phyloP scores from a whole-genome alignment of 2,329 filamentous ascomycete species.

The Diaporthe eres region DNA sequence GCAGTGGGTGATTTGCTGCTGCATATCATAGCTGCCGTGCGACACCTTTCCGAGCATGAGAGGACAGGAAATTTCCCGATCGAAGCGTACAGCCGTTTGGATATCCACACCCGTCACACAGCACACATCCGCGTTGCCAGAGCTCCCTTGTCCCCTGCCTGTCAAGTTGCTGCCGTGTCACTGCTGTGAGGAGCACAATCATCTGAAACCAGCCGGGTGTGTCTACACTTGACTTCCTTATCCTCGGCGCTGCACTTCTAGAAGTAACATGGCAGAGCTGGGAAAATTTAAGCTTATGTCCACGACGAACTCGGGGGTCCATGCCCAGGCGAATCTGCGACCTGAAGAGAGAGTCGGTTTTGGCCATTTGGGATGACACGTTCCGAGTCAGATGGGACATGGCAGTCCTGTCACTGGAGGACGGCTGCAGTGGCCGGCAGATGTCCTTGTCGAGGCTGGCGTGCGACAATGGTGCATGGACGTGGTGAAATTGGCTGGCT shows the following conservation, averaged over 20 bases:
- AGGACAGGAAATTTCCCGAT: constrained; percentile 50
- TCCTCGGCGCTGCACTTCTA: constrained; percentile 37
- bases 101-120: constrained; percentile 47
- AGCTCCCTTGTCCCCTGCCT: constrained; percentile 46
- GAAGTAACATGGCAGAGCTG: constrained; percentile 35
- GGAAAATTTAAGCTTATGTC: constrained; percentile 40
- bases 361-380: background rate
- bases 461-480: constrained; percentile 34
- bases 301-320: constrained; percentile 31
- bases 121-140: constrained; percentile 39
- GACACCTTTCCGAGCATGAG: constrained; percentile 50
- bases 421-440: constrained; percentile 1
- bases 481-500: constrained; percentile 21
- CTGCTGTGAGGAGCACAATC: constrained; percentile 48
- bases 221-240: constrained; percentile 35
- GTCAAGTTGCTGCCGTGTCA: constrained; percentile 53
- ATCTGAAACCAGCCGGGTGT: constrained; percentile 50
- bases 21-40: constrained; percentile 47
- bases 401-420: background rate
- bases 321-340: background rate
- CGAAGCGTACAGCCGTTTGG: constrained; percentile 52
- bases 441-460: constrained; percentile 40
- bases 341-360: background rate
- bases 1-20: constrained; percentile 47
- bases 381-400: background rate